Percentiles rank a stretch among this genome's conserved stretches.
phyloP scores from a whole-genome alignment of 306 rosid species.

The Cicer judaicum region DNA sequence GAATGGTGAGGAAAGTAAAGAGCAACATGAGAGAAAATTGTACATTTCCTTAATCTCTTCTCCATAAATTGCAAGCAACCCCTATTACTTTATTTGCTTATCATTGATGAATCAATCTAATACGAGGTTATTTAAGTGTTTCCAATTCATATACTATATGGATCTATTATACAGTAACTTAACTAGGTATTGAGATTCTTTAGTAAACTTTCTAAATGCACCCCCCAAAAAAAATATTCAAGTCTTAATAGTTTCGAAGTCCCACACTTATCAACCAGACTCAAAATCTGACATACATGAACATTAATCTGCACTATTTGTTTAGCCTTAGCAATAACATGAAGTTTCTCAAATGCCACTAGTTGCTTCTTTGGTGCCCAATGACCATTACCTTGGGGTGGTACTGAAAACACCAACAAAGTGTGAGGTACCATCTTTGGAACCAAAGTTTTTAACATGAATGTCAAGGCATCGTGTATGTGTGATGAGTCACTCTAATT shows the following conservation, averaged over 20 bases:
- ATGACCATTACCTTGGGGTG: conserved; percentile 51
- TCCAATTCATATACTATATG: no score
- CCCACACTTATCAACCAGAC: conserved; percentile 77
- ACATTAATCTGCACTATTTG: conserved; percentile 57
- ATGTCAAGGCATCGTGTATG: conserved; percentile 73
- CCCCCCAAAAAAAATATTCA: conserved; percentile 37
- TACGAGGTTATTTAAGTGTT: not conserved
- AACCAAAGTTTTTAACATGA: conserved; percentile 66
- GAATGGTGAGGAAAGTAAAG: no score
- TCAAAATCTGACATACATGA: conserved; percentile 78
- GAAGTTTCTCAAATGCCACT: conserved; percentile 73
- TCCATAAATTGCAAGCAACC: conserved; percentile 20
- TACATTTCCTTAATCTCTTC: conserved; percentile 28
- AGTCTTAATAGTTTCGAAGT: conserved; percentile 66
- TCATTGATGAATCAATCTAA: conserved; percentile 37
- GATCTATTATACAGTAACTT: no score
- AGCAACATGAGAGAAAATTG: no score
- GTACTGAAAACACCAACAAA: conserved; percentile 68
- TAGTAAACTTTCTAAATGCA: not conserved
- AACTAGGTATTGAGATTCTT: no score
- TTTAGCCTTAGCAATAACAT: conserved; percentile 56
- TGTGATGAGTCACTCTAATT: conserved; percentile 60
- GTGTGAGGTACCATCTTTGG: conserved; percentile 81
- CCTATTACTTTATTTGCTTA: not conserved
- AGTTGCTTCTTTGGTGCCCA: conserved; percentile 74